These are phyloP conservation scores for Penicillium sp. DNA, from an alignment of 2,329 filamentous ascomycete genomes.

Conservation along the genomic window DNA sequence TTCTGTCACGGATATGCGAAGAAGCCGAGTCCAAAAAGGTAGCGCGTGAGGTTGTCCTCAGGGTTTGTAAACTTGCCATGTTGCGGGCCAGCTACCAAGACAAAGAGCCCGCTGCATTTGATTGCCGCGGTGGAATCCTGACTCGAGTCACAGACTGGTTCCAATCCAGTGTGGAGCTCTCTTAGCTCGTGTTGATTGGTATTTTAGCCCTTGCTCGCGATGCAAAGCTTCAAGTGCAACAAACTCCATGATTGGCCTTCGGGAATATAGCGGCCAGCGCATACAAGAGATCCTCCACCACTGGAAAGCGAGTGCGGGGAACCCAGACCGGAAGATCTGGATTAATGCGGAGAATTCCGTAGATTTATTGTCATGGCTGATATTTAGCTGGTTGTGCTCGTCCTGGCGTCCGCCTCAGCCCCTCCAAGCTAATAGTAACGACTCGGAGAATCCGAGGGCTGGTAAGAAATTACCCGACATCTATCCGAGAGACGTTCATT, in stretches of 20 bases:
- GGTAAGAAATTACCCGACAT: conserved; percentile 8
- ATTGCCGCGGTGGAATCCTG: not conserved
- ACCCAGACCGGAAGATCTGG: not conserved
- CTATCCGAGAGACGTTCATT: not conserved
- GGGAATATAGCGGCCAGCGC: not conserved
- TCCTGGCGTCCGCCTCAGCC: not conserved
- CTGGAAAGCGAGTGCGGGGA: conserved; percentile 10
- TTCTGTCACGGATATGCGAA: conserved; percentile 19
- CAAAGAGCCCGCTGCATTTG: conserved; percentile 8
- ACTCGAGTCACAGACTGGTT: conserved; percentile 15
- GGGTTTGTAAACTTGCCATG: not conserved
- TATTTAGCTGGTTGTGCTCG: not conserved
- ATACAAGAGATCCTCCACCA: conserved; percentile 18
- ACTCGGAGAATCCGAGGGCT: not conserved
- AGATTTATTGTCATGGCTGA: not conserved
- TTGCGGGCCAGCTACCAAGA: not conserved
- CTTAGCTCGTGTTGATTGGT: not conserved
- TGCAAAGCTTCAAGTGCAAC: not conserved
- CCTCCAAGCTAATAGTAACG: not conserved
- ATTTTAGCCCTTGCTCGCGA: not conserved
- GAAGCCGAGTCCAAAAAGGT: conserved; percentile 11
- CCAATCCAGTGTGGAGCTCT: not conserved
- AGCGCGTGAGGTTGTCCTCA: conserved; percentile 1
- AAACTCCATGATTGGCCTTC: not conserved
- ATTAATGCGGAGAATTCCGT: not conserved